phyloP scores from a whole-genome alignment of 2,329 filamentous ascomycete genomes.

The Pyrenophora seminiperda region DNA sequence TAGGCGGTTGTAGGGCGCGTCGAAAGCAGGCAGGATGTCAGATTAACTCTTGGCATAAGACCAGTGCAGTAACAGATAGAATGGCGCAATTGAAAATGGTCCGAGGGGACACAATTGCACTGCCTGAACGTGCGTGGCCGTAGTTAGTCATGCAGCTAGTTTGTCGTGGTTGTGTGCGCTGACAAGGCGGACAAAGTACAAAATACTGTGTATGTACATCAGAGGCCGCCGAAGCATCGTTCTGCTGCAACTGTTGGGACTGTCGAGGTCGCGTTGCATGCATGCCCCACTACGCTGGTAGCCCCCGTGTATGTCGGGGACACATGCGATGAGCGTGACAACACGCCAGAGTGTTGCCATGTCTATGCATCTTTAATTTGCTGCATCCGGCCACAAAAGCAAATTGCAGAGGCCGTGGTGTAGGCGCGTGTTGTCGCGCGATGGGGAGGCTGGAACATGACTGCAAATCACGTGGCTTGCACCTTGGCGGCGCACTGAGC shows the following conservation, averaged over 20 bases:
- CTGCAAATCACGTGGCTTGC: constrained; percentile 16
- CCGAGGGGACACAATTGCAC: constrained; percentile 15
- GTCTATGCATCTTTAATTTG: background rate
- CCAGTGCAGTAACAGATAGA: constrained; percentile 6
- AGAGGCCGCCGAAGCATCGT: too few species aligned
- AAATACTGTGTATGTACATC: background rate
- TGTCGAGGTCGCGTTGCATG: constrained; percentile 12
- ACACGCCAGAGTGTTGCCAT: background rate
- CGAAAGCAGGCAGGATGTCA: background rate
- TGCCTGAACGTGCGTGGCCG: constrained; percentile 2
- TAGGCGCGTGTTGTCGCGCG: background rate
- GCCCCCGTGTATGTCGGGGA: background rate
- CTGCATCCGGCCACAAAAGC: constrained; percentile 5
- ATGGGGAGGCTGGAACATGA: constrained; percentile 14
- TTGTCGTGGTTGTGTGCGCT: too few species aligned
- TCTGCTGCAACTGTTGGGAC: background rate
- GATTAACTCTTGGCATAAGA: background rate
- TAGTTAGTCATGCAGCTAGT: background rate
- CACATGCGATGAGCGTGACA: constrained; percentile 1
- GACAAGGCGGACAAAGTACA: background rate
- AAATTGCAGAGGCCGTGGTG: background rate
- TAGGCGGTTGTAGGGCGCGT: background rate
- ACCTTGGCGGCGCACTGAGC: constrained; percentile 19
- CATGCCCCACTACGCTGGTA: constrained; percentile 6
- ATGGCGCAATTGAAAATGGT: constrained; percentile 7